Evolutionary conservation across 2,329 filamentous ascomycete species (phyloP), one percentile per base, ranked within the genome.

Genomic region (Metarhizium robertsii): DNA sequence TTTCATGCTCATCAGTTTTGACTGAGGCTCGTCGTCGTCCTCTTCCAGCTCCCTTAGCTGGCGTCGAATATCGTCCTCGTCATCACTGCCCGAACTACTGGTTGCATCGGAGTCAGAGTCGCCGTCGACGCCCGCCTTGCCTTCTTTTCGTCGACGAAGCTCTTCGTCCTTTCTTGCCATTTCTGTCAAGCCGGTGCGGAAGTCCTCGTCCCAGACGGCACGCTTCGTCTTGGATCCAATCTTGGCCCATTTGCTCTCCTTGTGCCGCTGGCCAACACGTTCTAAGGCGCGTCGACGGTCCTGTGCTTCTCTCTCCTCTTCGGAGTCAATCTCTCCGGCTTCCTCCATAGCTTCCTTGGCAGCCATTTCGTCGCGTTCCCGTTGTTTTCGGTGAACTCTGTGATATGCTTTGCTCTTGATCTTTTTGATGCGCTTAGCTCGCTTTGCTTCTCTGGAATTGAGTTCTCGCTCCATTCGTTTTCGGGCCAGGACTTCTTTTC

Each of bases 331-430:
- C 62, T 80, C 79, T 25, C 80, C 81, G 11, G 79, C 79, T 52
- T 79, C 81, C 18, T 76, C 78, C 70, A 77, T 76, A 55, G 65
- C 78, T 65, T 80, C 78, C 18, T 72, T 72, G 16, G 74, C 69
- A 16, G 78, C 79, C 66, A 76, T 73, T 68, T 84, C 70, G 58
- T 83, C 69, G 55, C 79, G 75, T 61, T 79, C 71, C 62, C 76
- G 64, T 69, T 85, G 88, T 67, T 87, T 96, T 42, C 92, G 85
- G 71, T 97, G 92, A 14, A 97, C 87, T 48, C 92, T 86, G 55
- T 92, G 88, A 68, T 95, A 99, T 0, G 91, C 83, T 71, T 96
- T 99, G 68, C 89, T 95, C 79, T 99, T 99, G 75, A 99, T 99
- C 77, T 97, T 97, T 75, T 96, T 96, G 73, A 99, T 90, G 29